Base-by-base conservation (phyloP, 2,329 filamentous ascomycete genomes). In the Scytalidium lignicola region DNA sequence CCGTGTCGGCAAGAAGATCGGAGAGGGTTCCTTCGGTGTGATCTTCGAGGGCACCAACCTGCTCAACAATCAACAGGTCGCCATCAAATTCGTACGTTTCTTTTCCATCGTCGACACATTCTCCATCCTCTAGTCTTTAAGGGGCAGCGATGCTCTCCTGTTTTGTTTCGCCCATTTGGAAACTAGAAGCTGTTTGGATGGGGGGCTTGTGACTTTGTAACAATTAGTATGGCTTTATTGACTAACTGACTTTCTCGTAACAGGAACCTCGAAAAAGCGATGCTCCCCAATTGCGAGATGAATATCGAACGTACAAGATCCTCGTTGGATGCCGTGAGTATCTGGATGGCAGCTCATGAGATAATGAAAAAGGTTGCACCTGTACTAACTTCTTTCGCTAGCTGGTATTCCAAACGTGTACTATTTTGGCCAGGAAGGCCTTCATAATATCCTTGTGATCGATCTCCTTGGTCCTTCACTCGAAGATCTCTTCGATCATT, bases 291-390 rank as follows among this genome's bases (percentile, higher is more conserved):
- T 75, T 99, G 59, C 86, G 93, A 70, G 93, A 99, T 79, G 93
- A 99, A 70, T 99, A 99, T 71, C 84, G 93, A 65, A 99, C 93
- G 52, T 99, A 99, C 78, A 99, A 99, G 79, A 97, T 99, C 63
- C 83, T 99, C 60, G 93, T 97, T 58, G 93, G 93, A 68, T 99
- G 93, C 77, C 92, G 93, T 99, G 76, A 87, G 93, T 87, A 51
- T 43, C 47, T 19, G 17, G 15, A 23, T n/a, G 10, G 50, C 50
- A 51, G 21, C 47, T 51, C 48, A 45, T 51, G 46, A 21, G 29
- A 47, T 19, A 15, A 43, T 29, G 48, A 32, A 55, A 76, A 58
- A 76, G 61, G 7, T 29, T 49, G 22, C 46, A 41, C 4, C 15
- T 5, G 7, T 4, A 13, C 32, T 37, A 37, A 37, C 32, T 15